Evolutionary conservation across 78 protist species (phyloP), one percentile per base, ranked within the genome.

Genomic region (Chrysochromulina tobinii): DNA sequence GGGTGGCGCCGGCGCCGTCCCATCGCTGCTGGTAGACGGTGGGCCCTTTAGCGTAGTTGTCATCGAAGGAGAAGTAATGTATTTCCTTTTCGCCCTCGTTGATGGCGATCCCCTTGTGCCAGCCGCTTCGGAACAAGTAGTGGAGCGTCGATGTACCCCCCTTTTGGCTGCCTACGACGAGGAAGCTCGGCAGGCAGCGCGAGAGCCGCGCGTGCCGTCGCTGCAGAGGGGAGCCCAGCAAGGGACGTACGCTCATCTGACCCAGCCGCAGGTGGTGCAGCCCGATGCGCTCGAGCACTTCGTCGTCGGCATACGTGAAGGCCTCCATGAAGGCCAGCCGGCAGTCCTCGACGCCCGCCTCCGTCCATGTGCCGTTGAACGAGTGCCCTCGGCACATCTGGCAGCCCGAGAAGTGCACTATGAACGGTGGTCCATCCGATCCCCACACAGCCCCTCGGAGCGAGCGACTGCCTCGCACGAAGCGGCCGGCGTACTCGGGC

Each of bases 331-430:
- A 75, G 83, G 58, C 83, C 25, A n/a, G 6, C 11, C 2, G 14
- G 83, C 83, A 75, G 58, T 27, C 83, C 12, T 4, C 83, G 27
- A 75, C 83, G 59, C 83, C 83, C 12, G 57, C 57, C 14, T 75
- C 83, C 18, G 83, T 75, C 83, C 83, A 75, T 4, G 83, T 75
- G 18, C 83, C 83, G 57, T 75, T 75, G 83, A 17, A 75, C 57
- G 83, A 75, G 83, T 75, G 83, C 11, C 83, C 83, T 0, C 83
- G 83, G 58, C 83, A 75, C 83, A 75, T 75, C 83, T 75, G 81
- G 81, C 81, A 72, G 20, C 81, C 81, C 53, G 81, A 72, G 81
- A n/a, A 72, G 53, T 72, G 81, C 57, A 72, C 54, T 2, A 72
- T 23, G 20, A 72, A 8, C n/a, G 81, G 81, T 15, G 27, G 81